Evolutionary conservation across 1,284 basidiomycete genomes (phyloP).

Genomic region (Fistulina hepatica): DNA sequence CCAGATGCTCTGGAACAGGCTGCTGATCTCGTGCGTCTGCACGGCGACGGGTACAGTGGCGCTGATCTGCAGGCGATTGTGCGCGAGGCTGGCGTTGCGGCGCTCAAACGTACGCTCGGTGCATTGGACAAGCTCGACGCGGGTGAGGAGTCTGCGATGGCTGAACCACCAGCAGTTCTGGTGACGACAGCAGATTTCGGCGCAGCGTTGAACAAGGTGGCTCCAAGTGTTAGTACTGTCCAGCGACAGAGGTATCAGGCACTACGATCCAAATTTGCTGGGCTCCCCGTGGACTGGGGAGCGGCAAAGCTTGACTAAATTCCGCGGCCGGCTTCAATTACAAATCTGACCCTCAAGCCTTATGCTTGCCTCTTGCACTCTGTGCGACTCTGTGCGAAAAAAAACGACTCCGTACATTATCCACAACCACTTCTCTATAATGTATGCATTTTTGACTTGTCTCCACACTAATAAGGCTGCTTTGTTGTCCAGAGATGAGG

Average conservation of each 20-base stretch:
- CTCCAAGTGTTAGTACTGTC: constrained; percentile 73
- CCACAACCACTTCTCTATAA: too few species aligned
- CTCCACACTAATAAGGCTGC: too few species aligned
- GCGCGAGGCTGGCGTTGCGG: constrained; percentile 82
- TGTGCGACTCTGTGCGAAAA: too few species aligned
- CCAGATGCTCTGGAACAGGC: constrained; percentile 23
- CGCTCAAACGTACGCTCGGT: constrained; percentile 65
- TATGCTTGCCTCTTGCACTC: too few species aligned
- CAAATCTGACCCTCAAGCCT: too few species aligned
- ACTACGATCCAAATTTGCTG: constrained; percentile 72
- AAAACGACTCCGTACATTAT: too few species aligned
- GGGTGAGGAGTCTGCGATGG: constrained; percentile 31
- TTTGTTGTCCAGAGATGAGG: too few species aligned
- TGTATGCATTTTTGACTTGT: too few species aligned
- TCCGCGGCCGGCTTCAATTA: too few species aligned
- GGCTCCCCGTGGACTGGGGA: constrained; percentile 52
- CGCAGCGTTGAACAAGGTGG: constrained; percentile 71
- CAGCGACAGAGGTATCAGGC: constrained; percentile 80
- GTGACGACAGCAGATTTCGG: constrained; percentile 64
- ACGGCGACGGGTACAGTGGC: constrained; percentile 81
- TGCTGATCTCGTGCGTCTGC: constrained; percentile 42
- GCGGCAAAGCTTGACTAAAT: too few species aligned
- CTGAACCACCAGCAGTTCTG: constrained; percentile 20
- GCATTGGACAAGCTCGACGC: constrained; percentile 51
- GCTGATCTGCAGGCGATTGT: constrained; percentile 84